phyloP scores from a whole-genome alignment of 2,329 filamentous ascomycete genomes.

The Pestalotiopsis sp. region DNA sequence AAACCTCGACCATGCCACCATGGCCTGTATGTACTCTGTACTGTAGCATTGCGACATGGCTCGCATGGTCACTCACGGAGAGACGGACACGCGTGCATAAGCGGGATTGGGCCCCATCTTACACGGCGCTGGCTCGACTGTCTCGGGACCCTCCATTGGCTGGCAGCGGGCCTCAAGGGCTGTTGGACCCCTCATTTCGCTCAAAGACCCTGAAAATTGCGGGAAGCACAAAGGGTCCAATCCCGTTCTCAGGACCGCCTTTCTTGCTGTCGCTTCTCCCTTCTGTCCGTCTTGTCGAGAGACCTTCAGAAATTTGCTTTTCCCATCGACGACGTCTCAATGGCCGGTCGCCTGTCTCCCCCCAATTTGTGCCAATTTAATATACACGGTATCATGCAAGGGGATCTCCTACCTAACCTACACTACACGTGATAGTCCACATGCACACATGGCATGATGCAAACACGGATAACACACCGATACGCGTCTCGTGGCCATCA shows the following conservation, averaged over 20 bases:
- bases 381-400: no score
- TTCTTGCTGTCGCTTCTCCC: background rate
- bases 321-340: background rate
- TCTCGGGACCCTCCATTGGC: background rate
- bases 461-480: no score
- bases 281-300: background rate
- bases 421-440: no score
- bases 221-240: constrained; percentile 25
- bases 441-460: no score
- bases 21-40: no score
- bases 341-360: no score
- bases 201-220: constrained; percentile 23
- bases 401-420: no score
- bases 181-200: constrained; percentile 9
- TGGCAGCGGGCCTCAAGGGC: background rate
- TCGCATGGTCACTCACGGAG: background rate
- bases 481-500: no score
- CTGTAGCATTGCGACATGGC: no score
- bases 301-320: background rate
- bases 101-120: background rate
- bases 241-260: background rate
- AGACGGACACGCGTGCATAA: background rate
- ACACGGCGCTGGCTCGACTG: background rate
- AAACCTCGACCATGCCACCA: no score
- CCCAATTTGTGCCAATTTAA: no score